A percentile compares a stretch with the other conserved stretches of the same genome.
Conservation (phyloP, 2,329 filamentous ascomycete genomes). For the Lachnellula hyalina region DNA sequence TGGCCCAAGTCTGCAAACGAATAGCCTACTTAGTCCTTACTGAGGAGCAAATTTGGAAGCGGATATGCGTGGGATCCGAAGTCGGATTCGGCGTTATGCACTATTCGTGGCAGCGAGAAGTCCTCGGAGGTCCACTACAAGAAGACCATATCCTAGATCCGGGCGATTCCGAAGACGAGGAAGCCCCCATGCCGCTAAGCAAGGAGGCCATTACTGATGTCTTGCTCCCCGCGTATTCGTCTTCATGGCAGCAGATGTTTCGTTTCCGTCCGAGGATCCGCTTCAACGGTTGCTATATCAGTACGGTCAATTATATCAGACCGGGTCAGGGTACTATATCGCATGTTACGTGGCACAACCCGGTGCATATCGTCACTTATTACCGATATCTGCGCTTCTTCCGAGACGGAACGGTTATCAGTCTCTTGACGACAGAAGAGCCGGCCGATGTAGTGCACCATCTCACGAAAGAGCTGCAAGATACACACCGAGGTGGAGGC, state of each 20-base stretch:
- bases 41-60: constrained; percentile 83
- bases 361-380: constrained; percentile 94
- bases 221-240: constrained; percentile 40
- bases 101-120: constrained; percentile 65
- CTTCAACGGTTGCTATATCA: constrained; percentile 95
- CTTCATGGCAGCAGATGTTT: constrained; percentile 66
- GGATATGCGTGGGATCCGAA: constrained; percentile 62
- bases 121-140: constrained; percentile 50
- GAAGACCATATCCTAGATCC: constrained; percentile 7
- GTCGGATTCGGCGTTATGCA: constrained; percentile 82
- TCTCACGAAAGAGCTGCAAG: constrained; percentile 66
- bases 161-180: constrained; percentile 7
- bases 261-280: constrained; percentile 77
- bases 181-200: constrained; percentile 2
- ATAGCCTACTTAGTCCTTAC: constrained; percentile 79
- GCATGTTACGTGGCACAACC: constrained; percentile 69
- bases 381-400: constrained; percentile 96
- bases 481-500: constrained; percentile 22
- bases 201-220: constrained; percentile 19
- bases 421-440: constrained; percentile 73
- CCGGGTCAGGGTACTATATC: constrained; percentile 68
- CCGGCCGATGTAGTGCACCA: constrained; percentile 84
- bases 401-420: constrained; percentile 79
- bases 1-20: constrained; percentile 78
- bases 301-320: constrained; percentile 90